Conservation (phyloP, 148 eudicot genomes). For the Camellia lanceoleosa region DNA sequence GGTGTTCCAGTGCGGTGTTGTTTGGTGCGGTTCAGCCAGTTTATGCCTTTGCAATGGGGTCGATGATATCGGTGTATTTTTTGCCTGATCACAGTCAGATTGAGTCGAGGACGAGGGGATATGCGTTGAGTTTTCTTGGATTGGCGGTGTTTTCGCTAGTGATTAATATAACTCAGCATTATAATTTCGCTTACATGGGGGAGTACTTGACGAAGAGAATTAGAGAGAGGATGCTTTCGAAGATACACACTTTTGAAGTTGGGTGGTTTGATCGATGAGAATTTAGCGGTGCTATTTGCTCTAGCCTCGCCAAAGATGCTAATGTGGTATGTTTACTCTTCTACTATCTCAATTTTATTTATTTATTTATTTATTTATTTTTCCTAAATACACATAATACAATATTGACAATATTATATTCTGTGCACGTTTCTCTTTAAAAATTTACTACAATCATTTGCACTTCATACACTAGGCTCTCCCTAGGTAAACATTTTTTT, state of each 20-base stretch:
- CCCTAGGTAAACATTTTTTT: too few species aligned
- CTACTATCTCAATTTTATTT: too few species aligned
- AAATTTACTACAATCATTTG: too few species aligned
- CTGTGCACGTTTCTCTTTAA: too few species aligned
- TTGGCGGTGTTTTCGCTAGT: slow-evolving; percentile 61
- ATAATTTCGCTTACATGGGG: slow-evolving; percentile 80
- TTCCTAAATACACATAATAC: too few species aligned
- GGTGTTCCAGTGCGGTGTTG: slow-evolving; percentile 51
- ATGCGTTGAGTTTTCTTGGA: slow-evolving; percentile 56
- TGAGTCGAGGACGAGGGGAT: slow-evolving; percentile 46
- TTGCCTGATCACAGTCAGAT: slow-evolving; percentile 46
- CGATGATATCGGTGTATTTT: slow-evolving; percentile 71
- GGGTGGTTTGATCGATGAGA: slow-evolving; percentile 89
- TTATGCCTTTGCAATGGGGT: slow-evolving; percentile 70
- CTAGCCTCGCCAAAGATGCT: slow-evolving; percentile 88
- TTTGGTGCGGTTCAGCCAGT: slow-evolving; percentile 77
- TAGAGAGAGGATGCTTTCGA: slow-evolving; percentile 68
- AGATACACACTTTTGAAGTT: slow-evolving; percentile 73
- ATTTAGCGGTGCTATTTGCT: slow-evolving; percentile 77
- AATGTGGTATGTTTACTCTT: slow-evolving; percentile 61
- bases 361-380: too few species aligned
- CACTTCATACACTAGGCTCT: too few species aligned
- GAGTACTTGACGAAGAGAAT: slow-evolving; percentile 82
- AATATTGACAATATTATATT: too few species aligned
- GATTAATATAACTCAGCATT: slow-evolving; percentile 60